Evolutionary conservation across 176 grass and related monocot species (phyloP).

Genomic region (bread wheat (Triticum aestivum)): IWGSC_CS_RefSeq_v2.1 NC_057797.1:636939730-636940229

Average conservation of each 20-base stretch:
- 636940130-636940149: neutral
- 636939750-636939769: neutral
- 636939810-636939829: neutral
- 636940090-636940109: neutral
- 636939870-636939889: too few species aligned
- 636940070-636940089: neutral
- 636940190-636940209: neutral
- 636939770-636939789: neutral
- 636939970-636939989: neutral
- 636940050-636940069: neutral
- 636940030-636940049: constrained; percentile 9
- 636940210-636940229: neutral
- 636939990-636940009: neutral
- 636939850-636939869: neutral
- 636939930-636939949: neutral
- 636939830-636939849: neutral
- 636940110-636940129: neutral
- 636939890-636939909: neutral
- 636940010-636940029: neutral
- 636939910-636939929: neutral
- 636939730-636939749: neutral
- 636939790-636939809: neutral
- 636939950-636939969: neutral
- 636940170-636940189: neutral
- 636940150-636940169: neutral